Percentiles rank a stretch among this genome's conserved stretches.
These are phyloP conservation scores for Fomitopsis pinicola DNA, from an alignment of 1,284 basidiomycete genomes.

Conservation along the genomic window DNA sequence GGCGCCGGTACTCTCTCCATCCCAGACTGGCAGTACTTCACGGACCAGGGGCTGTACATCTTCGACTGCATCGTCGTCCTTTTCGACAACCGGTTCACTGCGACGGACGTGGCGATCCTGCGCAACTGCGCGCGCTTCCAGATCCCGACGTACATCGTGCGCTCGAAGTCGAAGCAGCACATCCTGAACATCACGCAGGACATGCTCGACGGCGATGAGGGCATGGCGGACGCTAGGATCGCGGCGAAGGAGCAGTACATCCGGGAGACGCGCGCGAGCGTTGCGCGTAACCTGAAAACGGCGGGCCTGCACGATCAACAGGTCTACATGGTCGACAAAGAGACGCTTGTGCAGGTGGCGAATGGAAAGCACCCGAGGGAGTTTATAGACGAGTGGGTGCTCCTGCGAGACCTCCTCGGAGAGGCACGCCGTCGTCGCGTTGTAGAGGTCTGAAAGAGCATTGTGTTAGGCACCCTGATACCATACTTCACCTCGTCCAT, in stretches of 20 bases:
- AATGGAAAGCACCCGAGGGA: not conserved
- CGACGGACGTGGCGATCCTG: not conserved
- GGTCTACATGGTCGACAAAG: not conserved
- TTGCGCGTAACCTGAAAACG: not conserved
- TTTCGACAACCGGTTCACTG: conserved; percentile 1
- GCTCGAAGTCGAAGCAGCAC: conserved; percentile 1
- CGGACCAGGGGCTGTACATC: not conserved
- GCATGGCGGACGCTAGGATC: too few relatives aligned
- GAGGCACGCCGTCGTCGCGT: not conserved
- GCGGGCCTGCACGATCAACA: not conserved
- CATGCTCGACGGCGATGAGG: not conserved
- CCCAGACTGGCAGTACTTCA: conserved; percentile 1
- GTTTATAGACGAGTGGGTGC: not conserved
- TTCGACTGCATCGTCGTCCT: conserved; percentile 1
- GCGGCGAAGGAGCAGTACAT: not conserved
- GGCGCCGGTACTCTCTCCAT: not conserved
- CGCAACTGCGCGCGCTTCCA: not conserved
- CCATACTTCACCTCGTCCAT: too few relatives aligned
- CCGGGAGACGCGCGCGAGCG: conserved; percentile 1
- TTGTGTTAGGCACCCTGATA: not conserved
- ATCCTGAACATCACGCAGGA: not conserved
- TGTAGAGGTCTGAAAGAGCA: not conserved
- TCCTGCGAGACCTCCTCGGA: not conserved
- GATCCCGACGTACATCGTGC: not conserved
- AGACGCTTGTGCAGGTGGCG: not conserved